Conservation (phyloP, 2,329 filamentous ascomycete species). For the Hymenoscyphus scutula region DNA sequence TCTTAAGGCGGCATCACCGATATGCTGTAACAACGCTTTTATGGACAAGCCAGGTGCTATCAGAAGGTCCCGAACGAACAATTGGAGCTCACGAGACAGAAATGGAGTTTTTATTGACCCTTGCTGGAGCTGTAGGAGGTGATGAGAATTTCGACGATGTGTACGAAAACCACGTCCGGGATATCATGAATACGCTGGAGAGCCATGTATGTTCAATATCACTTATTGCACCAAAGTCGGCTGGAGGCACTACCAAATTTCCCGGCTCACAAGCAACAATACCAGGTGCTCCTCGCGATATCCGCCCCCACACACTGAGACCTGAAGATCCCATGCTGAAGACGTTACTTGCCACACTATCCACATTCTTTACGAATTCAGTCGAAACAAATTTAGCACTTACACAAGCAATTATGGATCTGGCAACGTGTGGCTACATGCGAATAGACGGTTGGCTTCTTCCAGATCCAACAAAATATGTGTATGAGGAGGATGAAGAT, state of each 20-base stretch:
- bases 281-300: constrained; percentile 60
- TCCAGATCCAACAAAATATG: constrained; percentile 64
- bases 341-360: constrained; percentile 67
- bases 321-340: constrained; percentile 62
- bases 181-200: constrained; percentile 67
- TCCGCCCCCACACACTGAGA: constrained; percentile 59
- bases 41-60: constrained; percentile 58
- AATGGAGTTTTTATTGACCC: constrained; percentile 65
- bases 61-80: constrained; percentile 58
- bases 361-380: constrained; percentile 83
- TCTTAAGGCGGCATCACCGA: constrained; percentile 81
- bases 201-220: constrained; percentile 70
- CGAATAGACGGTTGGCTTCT: constrained; percentile 88
- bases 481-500: constrained; percentile 48
- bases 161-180: constrained; percentile 70
- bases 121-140: constrained; percentile 67
- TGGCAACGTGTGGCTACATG: constrained; percentile 82
- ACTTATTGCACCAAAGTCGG: constrained; percentile 61
- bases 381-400: constrained; percentile 87
- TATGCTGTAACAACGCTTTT: constrained; percentile 80
- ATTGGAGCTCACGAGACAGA: constrained; percentile 74
- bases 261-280: constrained; percentile 55
- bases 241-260: constrained; percentile 54
- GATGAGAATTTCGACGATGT: constrained; percentile 69
- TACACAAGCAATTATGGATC: constrained; percentile 77